Evolutionary conservation across 208 protist genomes (phyloP).

Genomic region (Porcisia deanei): DNA sequence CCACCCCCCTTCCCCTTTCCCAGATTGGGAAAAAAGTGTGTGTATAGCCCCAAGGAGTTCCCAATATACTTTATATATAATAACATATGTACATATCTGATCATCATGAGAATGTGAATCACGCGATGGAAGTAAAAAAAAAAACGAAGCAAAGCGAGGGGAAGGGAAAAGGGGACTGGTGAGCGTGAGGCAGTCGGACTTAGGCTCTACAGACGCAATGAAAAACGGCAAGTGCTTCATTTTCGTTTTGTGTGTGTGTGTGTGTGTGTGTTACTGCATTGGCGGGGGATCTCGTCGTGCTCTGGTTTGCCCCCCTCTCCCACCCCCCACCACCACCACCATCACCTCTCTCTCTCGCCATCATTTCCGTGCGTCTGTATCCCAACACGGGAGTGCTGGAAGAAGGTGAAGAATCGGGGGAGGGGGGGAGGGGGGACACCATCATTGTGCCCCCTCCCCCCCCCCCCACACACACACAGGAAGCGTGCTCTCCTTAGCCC

Average conservation of each 20-base stretch:
- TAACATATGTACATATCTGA: too few relatives aligned
- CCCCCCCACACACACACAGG: neutral
- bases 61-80: too few relatives aligned
- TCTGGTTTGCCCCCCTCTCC: neutral
- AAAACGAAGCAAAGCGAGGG: neutral
- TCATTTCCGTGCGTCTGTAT: neutral
- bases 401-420: too few relatives aligned
- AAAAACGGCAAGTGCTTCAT: neutral
- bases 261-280: neutral
- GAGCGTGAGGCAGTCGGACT: neutral
- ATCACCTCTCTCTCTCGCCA: slow-evolving; percentile 1
- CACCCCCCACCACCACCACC: neutral
- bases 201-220: too few relatives aligned
- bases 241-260: neutral
- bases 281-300: neutral
- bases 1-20: too few relatives aligned
- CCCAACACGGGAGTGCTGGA: neutral
- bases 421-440: too few relatives aligned
- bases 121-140: too few relatives aligned
- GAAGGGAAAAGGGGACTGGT: neutral
- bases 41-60: too few relatives aligned
- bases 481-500: neutral
- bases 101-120: too few relatives aligned
- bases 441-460: too few relatives aligned
- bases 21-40: too few relatives aligned